Evolutionary conservation across 2,329 filamentous ascomycete species (phyloP), one percentile per base, ranked within the genome.

Genomic region (Cephalotrichum gorgonifer): DNA sequence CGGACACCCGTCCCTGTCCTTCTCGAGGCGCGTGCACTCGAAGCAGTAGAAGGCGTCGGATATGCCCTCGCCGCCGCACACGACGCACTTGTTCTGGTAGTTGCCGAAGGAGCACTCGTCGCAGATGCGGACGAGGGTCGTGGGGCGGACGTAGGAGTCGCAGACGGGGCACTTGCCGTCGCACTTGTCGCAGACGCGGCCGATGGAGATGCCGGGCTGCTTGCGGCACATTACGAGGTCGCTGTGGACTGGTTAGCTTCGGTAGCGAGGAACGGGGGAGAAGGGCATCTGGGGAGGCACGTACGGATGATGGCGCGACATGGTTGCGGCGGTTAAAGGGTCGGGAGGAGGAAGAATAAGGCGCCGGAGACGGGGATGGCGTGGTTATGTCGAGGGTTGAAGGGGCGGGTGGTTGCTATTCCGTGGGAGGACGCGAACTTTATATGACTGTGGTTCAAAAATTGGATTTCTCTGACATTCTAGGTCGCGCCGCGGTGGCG

Each of bases 211-310:
- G 71, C 93, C 93, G 53, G 91, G 77, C 68, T 95, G 91, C 74
- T 98, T 98, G 74, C 91, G 90, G 80, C 93, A 98, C 91, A 97
- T 97, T 60, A 98, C 93, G 58, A 98, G 84, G 75, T 98, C 93
- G 68, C 85, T 88, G 63, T 26, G 43, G 33, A 38, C 3, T 6
- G 22, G 59, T 66, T 58, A 39, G 35, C 35, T 39, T 31, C 30
- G 45, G 31, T 43, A 49, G 27, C 31, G 9, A 15, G n/a, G 42
- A 35, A 25, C 8, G 23, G 38, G 20, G 38, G n/a, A n/a, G n/a
- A n/a, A n/a, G n/a, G n/a, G n/a, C n/a, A 17, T 27, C 41, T 45
- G 23, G 7, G 26, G 28, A 35, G 23, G 27, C 25, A 74, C 81
- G 74, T 75, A 86, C 84, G 90, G 90, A 68, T 96, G 88, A 78